Evolutionary conservation across 2,329 filamentous ascomycete species (phyloP), one percentile per base, ranked within the genome.

Genomic region (Stagonosporopsis cucurbitacearum): DNA sequence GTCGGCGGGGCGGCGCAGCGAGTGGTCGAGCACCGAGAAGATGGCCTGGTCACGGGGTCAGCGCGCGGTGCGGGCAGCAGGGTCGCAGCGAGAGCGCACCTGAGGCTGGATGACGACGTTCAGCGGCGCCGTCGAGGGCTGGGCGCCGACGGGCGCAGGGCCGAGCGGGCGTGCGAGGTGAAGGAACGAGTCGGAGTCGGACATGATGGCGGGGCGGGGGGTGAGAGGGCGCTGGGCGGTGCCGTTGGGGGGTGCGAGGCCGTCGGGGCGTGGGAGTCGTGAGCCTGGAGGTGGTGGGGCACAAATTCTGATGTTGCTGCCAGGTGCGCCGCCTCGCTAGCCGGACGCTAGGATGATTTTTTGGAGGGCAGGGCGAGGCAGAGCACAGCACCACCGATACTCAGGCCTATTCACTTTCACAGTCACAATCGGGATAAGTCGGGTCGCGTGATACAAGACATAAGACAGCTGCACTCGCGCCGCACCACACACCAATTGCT

Each of bases 21-120:
- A 93, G 82, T 99, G 95, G 81, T 99, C 95, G 76, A 88, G 83
- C 67, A 88, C 76, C 59, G 84, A 85, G 81, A 88, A 88, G 55
- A 88, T 80, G 59, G 86, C 86, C 82, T 85, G 65, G 35, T 45
- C 35, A 53, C 36, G 25, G 26, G 23, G 41, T 62, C 50, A 62
- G 59, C 35, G 39, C 42, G 40, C 41, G 54, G 39, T 28, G 32
- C 13, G 25, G 53, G 42, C 36, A 25, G 19, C 32, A 2, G 4
- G 5, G 57, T 26, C 5, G 45, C 11, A 25, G 28, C 6, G 7
- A 19, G 55, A 60, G 62, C 84, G 74, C 53, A 96, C 91, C 86
- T 97, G 93, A 72, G 95, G 93, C 79, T 97, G 95, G 78, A 99
- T 90, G 75, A 91, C 90, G 75, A 99, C 92, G 77, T 88, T 90